Base-by-base conservation (phyloP, 208 protist species). In the Wallacemonas rigidus region DNA sequence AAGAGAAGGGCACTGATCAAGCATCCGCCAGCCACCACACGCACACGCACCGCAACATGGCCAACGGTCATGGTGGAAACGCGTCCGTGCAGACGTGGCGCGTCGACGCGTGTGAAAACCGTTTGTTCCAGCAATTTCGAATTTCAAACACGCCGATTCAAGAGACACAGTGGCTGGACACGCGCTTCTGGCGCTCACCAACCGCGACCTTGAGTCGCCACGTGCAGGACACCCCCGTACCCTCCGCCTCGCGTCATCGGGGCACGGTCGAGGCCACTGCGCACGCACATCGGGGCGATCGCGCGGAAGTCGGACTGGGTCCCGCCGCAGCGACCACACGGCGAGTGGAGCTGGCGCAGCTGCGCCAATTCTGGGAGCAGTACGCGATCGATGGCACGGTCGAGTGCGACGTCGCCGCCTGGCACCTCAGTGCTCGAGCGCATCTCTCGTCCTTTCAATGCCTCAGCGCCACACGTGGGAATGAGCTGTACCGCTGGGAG, bases 371-470 rank as follows among this genome's bases (percentile, higher is more conserved):
- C 51, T 65, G 64, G 50, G 5, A 40, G 47, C 47, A 43, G 53
- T 70, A 48, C 38, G 65, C 50, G 14, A n/a, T 56, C 35, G 53
- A 57, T 36, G n/a, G 65, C 2, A 60, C n/a, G 5, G 9, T 35
- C 5, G 47, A 56, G 12, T 15, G n/a, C 40, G 61, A 48, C 14
- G 63, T 41, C 38, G 43, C 57, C 11, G 62, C 57, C 26, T 94
- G 89, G 85, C 75, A 75, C 44, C 71, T 74, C 0, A 76, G 81
- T 1, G 87, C 87, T 8, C 65, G 74, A 12, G 72, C 77, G 40
- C 80, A 78, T 36, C 81, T 95, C 17, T 77, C 80, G 55, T 51
- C 72, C 51, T 83, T 87, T 51, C 90, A 95, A 65, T 95, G 90
- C 60, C 67, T 95, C 60, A 92, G 87, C 5, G 40, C 71, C 36